phyloP scores from a whole-genome alignment of 192 early-diverging fungal genomes.

The Coemansia sp. region DNA sequence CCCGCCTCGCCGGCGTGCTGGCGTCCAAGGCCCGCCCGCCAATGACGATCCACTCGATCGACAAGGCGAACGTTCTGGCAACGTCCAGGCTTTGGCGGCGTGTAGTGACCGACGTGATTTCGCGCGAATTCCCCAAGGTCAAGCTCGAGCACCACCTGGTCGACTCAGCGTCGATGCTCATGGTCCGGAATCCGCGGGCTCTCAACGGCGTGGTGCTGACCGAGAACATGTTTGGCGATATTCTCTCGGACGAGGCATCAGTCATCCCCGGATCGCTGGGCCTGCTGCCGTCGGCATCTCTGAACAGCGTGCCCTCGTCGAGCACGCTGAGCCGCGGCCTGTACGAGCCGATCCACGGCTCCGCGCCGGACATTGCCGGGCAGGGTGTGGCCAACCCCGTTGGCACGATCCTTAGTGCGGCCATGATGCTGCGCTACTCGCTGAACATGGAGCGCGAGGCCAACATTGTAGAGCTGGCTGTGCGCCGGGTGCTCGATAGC shows the following conservation, averaged over 20 bases:
- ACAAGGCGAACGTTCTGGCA: conserved; percentile 98
- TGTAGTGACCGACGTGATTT: conserved; percentile 82
- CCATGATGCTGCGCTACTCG: conserved; percentile 93
- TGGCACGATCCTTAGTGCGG: conserved; percentile 92
- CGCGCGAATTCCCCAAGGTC: conserved; percentile 84
- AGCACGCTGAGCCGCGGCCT: conserved; percentile 70
- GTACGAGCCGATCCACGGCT: conserved; percentile 99
- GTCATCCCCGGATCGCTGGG: conserved; percentile 95
- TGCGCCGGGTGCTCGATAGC: conserved; percentile 85
- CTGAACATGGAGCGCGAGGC: conserved; percentile 87
- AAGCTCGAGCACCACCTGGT: conserved; percentile 88
- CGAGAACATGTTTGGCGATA: conserved; percentile 99
- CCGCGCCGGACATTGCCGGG: conserved; percentile 97
- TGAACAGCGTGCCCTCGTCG: conserved; percentile 80
- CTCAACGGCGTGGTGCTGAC: conserved; percentile 96
- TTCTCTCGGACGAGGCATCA: conserved; percentile 90
- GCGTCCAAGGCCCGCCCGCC: conserved; percentile 73
- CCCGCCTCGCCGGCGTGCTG: conserved; percentile 85
- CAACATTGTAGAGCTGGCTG: conserved; percentile 85
- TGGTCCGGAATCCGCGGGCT: conserved; percentile 83
- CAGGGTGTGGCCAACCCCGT: conserved; percentile 96
- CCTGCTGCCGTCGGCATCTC: conserved; percentile 84
- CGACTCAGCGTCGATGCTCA: conserved; percentile 95
- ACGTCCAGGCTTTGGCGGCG: conserved; percentile 96
- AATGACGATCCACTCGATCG: conserved; percentile 88